Evolutionary conservation across 768 basidiomycete genomes (phyloP).

Genomic region (Lentinula boryana): DNA sequence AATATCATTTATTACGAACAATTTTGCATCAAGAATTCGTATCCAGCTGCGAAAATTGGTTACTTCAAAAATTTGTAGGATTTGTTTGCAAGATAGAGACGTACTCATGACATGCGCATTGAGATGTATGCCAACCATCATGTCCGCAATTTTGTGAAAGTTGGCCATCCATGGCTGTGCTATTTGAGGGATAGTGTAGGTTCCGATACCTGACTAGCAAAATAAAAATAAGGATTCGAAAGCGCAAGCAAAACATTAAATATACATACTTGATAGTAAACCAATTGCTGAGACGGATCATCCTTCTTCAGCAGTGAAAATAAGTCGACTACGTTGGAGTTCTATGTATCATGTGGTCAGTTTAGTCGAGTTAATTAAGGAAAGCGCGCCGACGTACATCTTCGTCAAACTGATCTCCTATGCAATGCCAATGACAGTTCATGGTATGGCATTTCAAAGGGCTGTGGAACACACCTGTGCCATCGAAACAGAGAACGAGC

Average conservation of each 20-base stretch:
- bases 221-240: background rate
- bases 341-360: slow-evolving; percentile 11
- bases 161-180: slow-evolving; percentile 39
- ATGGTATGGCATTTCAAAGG: too few species aligned
- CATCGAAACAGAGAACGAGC: slow-evolving; percentile 4
- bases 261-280: background rate
- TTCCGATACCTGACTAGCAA: slow-evolving; percentile 50
- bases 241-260: background rate
- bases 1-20: slow-evolving; percentile 26
- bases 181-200: slow-evolving; percentile 46
- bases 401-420: slow-evolving; percentile 5
- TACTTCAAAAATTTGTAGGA: background rate
- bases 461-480: background rate
- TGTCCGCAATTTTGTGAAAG: slow-evolving; percentile 20
- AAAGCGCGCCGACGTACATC: background rate
- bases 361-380: background rate
- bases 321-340: slow-evolving; percentile 33
- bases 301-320: slow-evolving; percentile 32
- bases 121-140: slow-evolving; percentile 42
- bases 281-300: slow-evolving; percentile 13
- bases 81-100: slow-evolving; percentile 8
- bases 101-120: slow-evolving; percentile 51
- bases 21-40: slow-evolving; percentile 59
- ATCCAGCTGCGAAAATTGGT: slow-evolving; percentile 33
- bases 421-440: too few species aligned